A percentile compares a stretch with the other conserved stretches of the same genome.
Conservation (phyloP, 805 yeast species). For the Yamadazyma laniorum region DNA sequence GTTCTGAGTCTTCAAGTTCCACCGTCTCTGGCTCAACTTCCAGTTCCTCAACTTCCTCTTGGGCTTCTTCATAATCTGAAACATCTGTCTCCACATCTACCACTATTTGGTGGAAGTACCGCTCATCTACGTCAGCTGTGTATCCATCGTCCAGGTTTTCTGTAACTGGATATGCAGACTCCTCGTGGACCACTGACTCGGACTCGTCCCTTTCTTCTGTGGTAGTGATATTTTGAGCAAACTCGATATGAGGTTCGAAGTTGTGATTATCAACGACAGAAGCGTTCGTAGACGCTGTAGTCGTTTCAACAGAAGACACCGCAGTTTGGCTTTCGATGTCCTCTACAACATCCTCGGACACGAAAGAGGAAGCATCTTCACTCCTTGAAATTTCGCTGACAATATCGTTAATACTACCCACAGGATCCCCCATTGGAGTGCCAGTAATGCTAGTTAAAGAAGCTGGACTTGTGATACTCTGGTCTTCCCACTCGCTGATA, state of each 20-base stretch:
- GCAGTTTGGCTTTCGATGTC: constrained; percentile 1
- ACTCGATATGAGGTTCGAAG: neutral
- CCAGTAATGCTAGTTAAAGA: neutral
- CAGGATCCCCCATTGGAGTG: constrained; percentile 12
- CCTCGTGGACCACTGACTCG: too few relatives aligned
- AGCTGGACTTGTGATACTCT: neutral
- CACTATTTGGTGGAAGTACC: too few relatives aligned
- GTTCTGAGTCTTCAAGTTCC: too few relatives aligned
- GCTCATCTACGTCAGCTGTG: constrained; percentile 4
- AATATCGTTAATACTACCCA: constrained; percentile 9
- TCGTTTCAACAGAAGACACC: constrained; percentile 2
- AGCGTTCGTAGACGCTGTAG: constrained; percentile 4
- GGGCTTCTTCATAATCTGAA: too few relatives aligned
- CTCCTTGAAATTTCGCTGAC: constrained; percentile 11
- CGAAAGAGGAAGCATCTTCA: constrained; percentile 5
- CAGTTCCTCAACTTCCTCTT: too few relatives aligned
- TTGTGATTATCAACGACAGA: neutral
- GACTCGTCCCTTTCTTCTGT: too few relatives aligned
- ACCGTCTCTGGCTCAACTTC: neutral
- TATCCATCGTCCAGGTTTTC: constrained; percentile 3
- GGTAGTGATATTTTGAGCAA: neutral
- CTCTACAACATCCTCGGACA: constrained; percentile 7
- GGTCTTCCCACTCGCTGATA: constrained; percentile 20
- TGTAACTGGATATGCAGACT: too few relatives aligned
- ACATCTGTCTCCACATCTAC: neutral